Conservation (phyloP, 2,329 filamentous ascomycete species). For the Meredithiella fracta region DNA sequence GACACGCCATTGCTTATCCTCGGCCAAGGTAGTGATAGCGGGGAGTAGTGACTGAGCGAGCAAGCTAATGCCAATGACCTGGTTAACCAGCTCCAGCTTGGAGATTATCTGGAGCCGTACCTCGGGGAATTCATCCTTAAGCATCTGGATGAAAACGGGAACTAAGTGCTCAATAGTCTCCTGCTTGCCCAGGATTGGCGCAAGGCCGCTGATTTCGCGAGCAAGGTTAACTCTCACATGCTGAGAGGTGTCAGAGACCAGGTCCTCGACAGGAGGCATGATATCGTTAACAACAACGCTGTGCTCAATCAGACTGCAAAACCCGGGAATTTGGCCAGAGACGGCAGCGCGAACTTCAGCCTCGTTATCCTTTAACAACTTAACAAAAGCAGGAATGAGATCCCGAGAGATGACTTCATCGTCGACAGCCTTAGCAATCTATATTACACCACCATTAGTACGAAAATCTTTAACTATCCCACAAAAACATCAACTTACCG, state of each 20-base stretch:
- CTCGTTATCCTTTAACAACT: conserved; percentile 93
- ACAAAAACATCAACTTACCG: conserved; percentile 37
- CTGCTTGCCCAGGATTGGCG: conserved; percentile 93
- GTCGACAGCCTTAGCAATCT: conserved; percentile 97
- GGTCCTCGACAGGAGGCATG: conserved; percentile 88
- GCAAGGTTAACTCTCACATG: conserved; percentile 91
- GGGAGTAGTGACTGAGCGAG: conserved; percentile 92
- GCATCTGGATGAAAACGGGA: conserved; percentile 98
- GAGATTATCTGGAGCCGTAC: conserved; percentile 98
- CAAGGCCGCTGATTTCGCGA: conserved; percentile 91
- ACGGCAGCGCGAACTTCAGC: conserved; percentile 95
- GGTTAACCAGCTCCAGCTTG: conserved; percentile 96
- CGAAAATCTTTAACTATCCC: not conserved
- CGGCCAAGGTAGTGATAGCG: conserved; percentile 89
- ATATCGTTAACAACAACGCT: conserved; percentile 84
- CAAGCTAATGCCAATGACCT: conserved; percentile 95
- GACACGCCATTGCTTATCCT: conserved; percentile 99
- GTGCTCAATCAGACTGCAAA: conserved; percentile 78
- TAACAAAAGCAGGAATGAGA: conserved; percentile 90
- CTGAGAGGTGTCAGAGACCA: conserved; percentile 90
- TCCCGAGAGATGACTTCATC: conserved; percentile 91
- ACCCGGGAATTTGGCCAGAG: conserved; percentile 92
- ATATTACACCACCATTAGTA: conserved; percentile 4
- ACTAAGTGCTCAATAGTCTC: conserved; percentile 68
- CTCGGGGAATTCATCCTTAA: conserved; percentile 98